phyloP scores from a whole-genome alignment of 2,329 filamentous ascomycete genomes.

The Lasiodiplodia sp. region DNA sequence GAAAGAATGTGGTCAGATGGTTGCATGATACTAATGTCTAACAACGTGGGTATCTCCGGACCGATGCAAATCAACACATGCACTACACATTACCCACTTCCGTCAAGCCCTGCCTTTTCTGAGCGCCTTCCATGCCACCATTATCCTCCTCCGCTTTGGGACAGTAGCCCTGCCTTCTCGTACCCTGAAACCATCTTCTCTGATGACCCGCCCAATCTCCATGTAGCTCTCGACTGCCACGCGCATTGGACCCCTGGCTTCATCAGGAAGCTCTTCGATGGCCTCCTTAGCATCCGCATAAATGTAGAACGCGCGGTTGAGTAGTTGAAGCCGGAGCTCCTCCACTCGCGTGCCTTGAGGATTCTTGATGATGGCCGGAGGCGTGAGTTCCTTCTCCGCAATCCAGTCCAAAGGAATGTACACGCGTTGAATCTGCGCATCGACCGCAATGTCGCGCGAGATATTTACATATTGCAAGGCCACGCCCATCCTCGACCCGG shows the following conservation, averaged over 20 bases:
- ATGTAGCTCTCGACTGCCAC: conserved; percentile 79
- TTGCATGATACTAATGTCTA: not conserved
- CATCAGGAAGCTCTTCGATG: conserved; percentile 67
- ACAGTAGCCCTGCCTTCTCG: conserved; percentile 55
- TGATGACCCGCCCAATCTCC: conserved; percentile 73
- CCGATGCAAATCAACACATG: conserved; percentile 15
- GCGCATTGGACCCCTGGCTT: conserved; percentile 68
- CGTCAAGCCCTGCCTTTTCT: conserved; percentile 30
- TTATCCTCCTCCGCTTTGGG: conserved; percentile 57
- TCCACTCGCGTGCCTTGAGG: conserved; percentile 59
- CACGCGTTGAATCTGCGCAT: conserved; percentile 70
- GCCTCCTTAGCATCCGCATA: conserved; percentile 63
- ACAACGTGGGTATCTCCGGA: conserved; percentile 14
- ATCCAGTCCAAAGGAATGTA: conserved; percentile 74
- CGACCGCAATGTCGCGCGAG: conserved; percentile 73
- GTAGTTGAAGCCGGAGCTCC: conserved; percentile 59
- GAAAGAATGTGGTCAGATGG: not conserved
- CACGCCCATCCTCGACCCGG: conserved; percentile 72
- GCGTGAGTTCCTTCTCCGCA: conserved; percentile 61
- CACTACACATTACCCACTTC: conserved; percentile 6
- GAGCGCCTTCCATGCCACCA: conserved; percentile 66
- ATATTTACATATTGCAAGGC: conserved; percentile 82
- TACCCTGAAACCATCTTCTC: conserved; percentile 39
- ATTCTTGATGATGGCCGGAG: conserved; percentile 61
- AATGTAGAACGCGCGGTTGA: conserved; percentile 67